Evolutionary conservation across 352 stramenopile species (phyloP), one percentile per base, ranked within the genome.

Genomic region (Poterioochromonas sp.): DNA sequence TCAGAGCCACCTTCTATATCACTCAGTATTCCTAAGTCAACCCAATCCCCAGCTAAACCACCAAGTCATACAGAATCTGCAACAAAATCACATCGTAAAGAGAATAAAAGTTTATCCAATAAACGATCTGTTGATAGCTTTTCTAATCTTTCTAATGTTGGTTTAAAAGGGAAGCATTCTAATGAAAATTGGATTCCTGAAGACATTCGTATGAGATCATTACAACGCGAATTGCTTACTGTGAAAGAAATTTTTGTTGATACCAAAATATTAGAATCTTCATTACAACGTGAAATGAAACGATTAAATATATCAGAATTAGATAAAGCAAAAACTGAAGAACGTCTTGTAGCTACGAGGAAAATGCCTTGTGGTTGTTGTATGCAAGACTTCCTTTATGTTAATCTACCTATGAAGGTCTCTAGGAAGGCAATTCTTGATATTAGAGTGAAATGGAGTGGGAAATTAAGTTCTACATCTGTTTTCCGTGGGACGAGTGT

Each of bases 141-240:
- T 12, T 12, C 51, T 40, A 12, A 22, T 1, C 18, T 12, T 0
- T 35, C 40, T 54, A 29, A 29, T 49, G 35, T 49, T 5, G 32
- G 34, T 49, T 49, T 71, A 8, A 8, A 71, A 47, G 58, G 58
- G 26, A 74, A 74, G 32, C 22, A 15, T n/a, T 74, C 65, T 20
- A 26, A 0, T 54, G 65, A 74, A 54, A 74, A 74, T n/a, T 53
- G 39, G 65, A 74, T 74, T 35, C 65, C 65, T 11, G 65, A 74
- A 22, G 5, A 51, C 12, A 2, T 35, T 12, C 37, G 65, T 39
- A 37, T 54, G 3, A 3, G 40, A 40, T 58, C 65, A 5, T 35
- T 74, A 39, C 65, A 74, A n/a, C 65, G 65, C 2, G 26, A 74
- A 35, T 44, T 74, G 0, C 3, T 15, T 3, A 34, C 26, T n/a